Evolutionary conservation across 352 stramenopile genomes (phyloP).

Genomic region (Phytophthora sansomeana): DNA sequence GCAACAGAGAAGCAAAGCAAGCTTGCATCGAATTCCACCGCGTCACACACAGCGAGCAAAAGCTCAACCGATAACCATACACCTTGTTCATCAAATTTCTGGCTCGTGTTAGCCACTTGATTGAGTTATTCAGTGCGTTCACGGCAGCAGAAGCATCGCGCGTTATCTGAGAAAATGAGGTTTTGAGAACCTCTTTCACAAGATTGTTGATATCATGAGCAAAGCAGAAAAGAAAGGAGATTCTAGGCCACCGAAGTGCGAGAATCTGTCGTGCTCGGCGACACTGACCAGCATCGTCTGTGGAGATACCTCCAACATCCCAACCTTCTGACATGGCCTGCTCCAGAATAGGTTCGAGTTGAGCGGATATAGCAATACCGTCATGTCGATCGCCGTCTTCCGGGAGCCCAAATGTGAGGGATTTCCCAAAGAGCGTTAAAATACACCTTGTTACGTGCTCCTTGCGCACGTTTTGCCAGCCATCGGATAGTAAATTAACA

Average conservation of each 20-base stretch:
- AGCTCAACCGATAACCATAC: constrained; percentile 3
- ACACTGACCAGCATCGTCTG: constrained; percentile 26
- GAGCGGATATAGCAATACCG: constrained; percentile 7
- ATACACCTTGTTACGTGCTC: not conserved
- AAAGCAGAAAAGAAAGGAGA: constrained; percentile 11
- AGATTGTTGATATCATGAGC: constrained; percentile 28
- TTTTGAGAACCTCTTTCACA: constrained; percentile 20
- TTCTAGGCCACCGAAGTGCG: constrained; percentile 2
- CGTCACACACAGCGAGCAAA: constrained; percentile 4
- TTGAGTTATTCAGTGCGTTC: constrained; percentile 2
- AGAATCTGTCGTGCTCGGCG: constrained; percentile 1
- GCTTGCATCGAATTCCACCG: constrained; percentile 22
- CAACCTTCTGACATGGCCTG: not conserved
- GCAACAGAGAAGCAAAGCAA: constrained; percentile 13
- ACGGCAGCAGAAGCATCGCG: constrained; percentile 7
- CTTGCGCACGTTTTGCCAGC: constrained; percentile 10
- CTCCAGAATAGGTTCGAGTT: constrained; percentile 7
- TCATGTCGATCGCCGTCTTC: constrained; percentile 6
- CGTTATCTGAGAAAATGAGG: constrained; percentile 10
- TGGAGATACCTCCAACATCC: constrained; percentile 11
- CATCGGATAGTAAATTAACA: constrained; percentile 11
- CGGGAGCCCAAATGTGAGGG: not conserved
- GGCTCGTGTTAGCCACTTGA: constrained; percentile 8
- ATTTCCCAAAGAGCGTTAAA: constrained; percentile 6
- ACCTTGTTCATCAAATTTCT: constrained; percentile 5